Conservation (phyloP, 2,329 filamentous ascomycete genomes). For the Xylaria digitata region DNA sequence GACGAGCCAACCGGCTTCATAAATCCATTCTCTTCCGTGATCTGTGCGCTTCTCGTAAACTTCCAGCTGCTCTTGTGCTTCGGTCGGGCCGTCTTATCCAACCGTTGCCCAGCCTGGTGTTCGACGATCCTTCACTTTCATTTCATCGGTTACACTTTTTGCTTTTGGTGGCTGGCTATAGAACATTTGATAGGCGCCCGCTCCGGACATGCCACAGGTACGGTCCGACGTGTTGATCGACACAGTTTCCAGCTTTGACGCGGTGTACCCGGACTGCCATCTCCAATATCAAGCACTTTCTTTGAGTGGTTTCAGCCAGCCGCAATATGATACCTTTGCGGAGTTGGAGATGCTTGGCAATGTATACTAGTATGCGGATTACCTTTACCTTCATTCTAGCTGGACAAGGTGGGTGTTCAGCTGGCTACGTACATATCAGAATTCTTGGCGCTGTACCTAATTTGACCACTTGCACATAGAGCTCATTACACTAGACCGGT, state of each 20-base stretch:
- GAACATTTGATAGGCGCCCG: constrained; percentile 10
- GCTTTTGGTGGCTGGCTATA: constrained; percentile 4
- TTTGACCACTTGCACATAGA: constrained; percentile 11
- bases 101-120: background rate
- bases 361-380: constrained; percentile 7
- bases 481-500: constrained; percentile 5
- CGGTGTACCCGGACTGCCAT: background rate
- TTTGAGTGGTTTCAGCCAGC: constrained; percentile 23
- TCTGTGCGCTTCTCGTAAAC: background rate
- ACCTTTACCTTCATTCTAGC: background rate
- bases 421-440: constrained; percentile 11
- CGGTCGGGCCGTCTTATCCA: constrained; percentile 12
- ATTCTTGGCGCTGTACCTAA: constrained; percentile 14
- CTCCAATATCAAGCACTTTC: background rate
- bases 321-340: constrained; percentile 12
- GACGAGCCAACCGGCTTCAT: constrained; percentile 9
- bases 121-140: constrained; percentile 1
- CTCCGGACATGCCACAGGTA: background rate
- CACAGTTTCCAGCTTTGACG: too few relatives aligned
- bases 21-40: constrained; percentile 8
- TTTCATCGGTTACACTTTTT: background rate
- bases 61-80: background rate
- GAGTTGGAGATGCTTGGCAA: constrained; percentile 20
- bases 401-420: constrained; percentile 18
- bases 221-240: background rate